Conservation (phyloP, 2,329 filamentous ascomycete species). For the Fusarium protoensiforme region DNA sequence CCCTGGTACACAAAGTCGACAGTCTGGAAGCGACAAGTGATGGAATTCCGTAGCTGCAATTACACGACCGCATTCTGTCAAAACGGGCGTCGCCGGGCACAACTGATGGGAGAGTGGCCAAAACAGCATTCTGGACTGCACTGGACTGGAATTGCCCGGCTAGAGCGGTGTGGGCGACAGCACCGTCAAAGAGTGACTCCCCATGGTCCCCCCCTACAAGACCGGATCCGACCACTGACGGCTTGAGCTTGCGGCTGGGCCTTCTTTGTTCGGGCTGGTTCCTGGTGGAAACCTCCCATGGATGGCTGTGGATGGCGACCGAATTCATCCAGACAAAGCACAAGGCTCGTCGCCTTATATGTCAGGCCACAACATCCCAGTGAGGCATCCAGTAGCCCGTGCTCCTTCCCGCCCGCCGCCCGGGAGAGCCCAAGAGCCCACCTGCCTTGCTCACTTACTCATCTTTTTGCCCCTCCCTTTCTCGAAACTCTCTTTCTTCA, state of each 20-base stretch:
- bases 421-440: conserved; percentile 12
- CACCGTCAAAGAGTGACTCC: not conserved
- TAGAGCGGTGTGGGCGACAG: not conserved
- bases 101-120: not conserved
- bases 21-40: not conserved
- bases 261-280: not conserved
- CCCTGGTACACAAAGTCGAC: not conserved
- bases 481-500: conserved; percentile 27
- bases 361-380: conserved; percentile 5
- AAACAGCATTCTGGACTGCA: not conserved
- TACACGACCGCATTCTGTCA: not conserved
- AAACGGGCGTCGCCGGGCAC: not conserved
- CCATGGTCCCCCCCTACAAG: not conserved
- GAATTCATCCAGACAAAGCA: conserved; percentile 18
- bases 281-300: conserved; percentile 9
- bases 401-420: conserved; percentile 18
- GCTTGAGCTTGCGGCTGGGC: not conserved
- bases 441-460: conserved; percentile 26
- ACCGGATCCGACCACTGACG: not conserved
- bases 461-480: conserved; percentile 38
- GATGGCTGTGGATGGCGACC: conserved; percentile 26
- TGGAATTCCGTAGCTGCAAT: not conserved
- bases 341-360: conserved; percentile 10
- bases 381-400: not conserved
- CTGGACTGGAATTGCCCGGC: not conserved